Evolutionary conservation across 208 protist genomes (phyloP), one percentile per base, ranked within the genome.

Genomic region (Acanthamoeba sp.): DNA sequence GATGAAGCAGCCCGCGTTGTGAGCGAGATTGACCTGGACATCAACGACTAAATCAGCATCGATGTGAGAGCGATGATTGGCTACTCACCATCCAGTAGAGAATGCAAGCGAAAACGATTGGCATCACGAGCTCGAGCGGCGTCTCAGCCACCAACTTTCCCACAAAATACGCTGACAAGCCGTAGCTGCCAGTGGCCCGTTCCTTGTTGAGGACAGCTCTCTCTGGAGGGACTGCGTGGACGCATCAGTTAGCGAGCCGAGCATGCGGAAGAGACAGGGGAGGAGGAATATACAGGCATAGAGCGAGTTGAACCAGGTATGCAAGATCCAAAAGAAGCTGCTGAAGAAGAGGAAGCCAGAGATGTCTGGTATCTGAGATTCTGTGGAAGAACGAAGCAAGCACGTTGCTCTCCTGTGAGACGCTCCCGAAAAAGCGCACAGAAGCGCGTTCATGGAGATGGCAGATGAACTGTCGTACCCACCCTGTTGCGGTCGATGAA

Each of bases 71-170:
- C 48, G 48, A 16, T 7, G 59, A n/a, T n/a, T n/a, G 52, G 27
- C 90, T 36, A n/a, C 93, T 32, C 57, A 93, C 88, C 88, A 93
- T 93, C 88, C 88, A 93, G 38, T 93, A 93, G 42, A 36, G 7
- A 34, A 93, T 78, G 88, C 16, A 32, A 38, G 42, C 22, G 64
- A 80, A 93, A 24, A 93, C 16, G 36, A 93, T 80, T 1, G 88
- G 88, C n/a, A 93, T 38, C 59, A 93, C 29, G 5, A 78, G 55
- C 45, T 80, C 64, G n/a, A 93, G 42, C n/a, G 88, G 88, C 88
- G 50, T 50, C 34, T 93, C 88, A 24, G 88, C 88, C 1, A 93
- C 4, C 18, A 50, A 45, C 40, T 93, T 93, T 9, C 62, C 40
- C 24, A 93, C 16, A 59, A 93, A 93, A 59, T 93, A 93, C 29